Conservation (phyloP, 129 eudicot genomes). For the Pittosporum tobira region DNA sequence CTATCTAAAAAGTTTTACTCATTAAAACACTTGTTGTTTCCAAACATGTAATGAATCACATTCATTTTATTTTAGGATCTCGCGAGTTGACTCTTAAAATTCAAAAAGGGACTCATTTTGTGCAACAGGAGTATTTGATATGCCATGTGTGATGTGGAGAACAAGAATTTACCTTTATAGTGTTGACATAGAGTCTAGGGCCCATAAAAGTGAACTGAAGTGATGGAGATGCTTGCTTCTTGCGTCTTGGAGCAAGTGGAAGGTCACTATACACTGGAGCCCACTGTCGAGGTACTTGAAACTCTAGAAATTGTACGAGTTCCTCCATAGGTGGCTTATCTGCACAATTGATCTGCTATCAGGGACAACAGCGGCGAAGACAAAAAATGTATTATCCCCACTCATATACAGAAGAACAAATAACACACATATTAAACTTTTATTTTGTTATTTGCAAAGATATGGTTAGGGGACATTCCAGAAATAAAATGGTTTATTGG, state of each 20-base stretch:
- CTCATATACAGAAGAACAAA: neutral
- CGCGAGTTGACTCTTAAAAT: too few relatives aligned
- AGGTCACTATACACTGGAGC: slow-evolving; percentile 91
- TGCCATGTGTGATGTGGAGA: neutral
- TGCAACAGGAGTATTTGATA: too few relatives aligned
- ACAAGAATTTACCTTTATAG: slow-evolving; percentile 50
- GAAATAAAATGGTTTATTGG: too few relatives aligned
- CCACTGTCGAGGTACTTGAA: slow-evolving; percentile 95
- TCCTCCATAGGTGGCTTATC: slow-evolving; percentile 96
- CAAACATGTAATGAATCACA: too few relatives aligned
- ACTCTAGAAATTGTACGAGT: slow-evolving; percentile 81
- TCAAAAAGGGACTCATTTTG: too few relatives aligned
- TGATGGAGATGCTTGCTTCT: slow-evolving; percentile 64
- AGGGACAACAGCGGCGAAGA: neutral
- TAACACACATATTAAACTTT: too few relatives aligned
- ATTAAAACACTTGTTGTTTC: too few relatives aligned
- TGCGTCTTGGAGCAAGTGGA: slow-evolving; percentile 76
- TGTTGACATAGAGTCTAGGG: slow-evolving; percentile 80
- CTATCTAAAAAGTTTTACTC: too few relatives aligned
- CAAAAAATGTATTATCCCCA: neutral
- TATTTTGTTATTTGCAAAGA: too few relatives aligned
- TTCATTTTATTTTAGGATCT: too few relatives aligned
- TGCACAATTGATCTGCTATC: slow-evolving; percentile 22
- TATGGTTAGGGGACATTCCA: too few relatives aligned
- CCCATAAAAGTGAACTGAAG: slow-evolving; percentile 84